phyloP scores from a whole-genome alignment of 2,329 filamentous ascomycete species.

The Rasamsonia emersonii region DNA sequence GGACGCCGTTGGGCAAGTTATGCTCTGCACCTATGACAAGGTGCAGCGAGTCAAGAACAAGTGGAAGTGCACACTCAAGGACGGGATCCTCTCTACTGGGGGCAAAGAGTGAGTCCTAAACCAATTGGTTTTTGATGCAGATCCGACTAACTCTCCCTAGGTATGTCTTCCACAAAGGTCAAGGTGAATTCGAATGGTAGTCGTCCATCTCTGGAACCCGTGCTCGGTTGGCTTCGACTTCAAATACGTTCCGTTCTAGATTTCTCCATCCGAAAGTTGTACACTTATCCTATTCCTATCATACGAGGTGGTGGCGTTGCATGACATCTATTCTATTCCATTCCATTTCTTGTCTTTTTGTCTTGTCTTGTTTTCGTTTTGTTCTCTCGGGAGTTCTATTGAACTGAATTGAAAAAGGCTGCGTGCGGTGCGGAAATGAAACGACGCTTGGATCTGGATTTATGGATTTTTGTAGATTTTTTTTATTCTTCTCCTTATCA shows the following conservation, averaged over 20 bases:
- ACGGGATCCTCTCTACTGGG: slow-evolving; percentile 86
- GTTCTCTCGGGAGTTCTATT: no score
- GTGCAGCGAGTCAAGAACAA: slow-evolving; percentile 99
- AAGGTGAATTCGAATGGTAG: slow-evolving; percentile 97
- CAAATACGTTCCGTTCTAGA: slow-evolving; percentile 3
- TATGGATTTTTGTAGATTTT: no score
- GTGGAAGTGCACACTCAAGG: slow-evolving; percentile 98
- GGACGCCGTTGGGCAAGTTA: slow-evolving; percentile 75
- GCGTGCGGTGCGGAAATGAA: no score
- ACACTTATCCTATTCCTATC: slow-evolving; percentile 8
- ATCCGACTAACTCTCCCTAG: slow-evolving; percentile 30
- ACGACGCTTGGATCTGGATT: no score
- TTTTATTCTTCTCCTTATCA: no score
- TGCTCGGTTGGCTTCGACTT: background rate
- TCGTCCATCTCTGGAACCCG: background rate
- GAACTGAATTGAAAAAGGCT: no score
- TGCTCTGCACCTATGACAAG: slow-evolving; percentile 99
- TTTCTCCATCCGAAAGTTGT: slow-evolving; percentile 2
- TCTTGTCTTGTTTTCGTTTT: no score
- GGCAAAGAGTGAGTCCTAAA: slow-evolving; percentile 65
- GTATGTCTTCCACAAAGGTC: slow-evolving; percentile 96
- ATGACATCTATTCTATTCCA: background rate
- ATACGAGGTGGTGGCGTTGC: slow-evolving; percentile 1
- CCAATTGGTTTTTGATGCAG: background rate
- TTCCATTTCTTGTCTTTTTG: background rate